Conservation (phyloP, 352 stramenopile species). For the Aphanomyces astaci region DNA sequence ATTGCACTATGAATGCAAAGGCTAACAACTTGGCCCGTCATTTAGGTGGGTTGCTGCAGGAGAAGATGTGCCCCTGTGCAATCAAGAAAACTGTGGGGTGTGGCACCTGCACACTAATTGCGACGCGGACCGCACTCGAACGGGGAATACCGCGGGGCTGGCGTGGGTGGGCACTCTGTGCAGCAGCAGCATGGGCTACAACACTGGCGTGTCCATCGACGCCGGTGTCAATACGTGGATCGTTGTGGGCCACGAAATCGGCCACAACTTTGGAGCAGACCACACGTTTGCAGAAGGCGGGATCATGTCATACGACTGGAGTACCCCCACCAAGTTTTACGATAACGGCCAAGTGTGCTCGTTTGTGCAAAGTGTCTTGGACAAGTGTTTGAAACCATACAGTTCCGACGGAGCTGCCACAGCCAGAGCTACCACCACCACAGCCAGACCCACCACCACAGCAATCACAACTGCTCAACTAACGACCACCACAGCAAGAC, state of each 20-base stretch:
- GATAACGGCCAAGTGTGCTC: conserved; percentile 19
- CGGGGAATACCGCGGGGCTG: conserved; percentile 6
- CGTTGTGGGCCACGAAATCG: conserved; percentile 19
- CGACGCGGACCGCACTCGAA: conserved; percentile 11
- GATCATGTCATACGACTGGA: conserved; percentile 23
- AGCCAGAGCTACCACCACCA: no score
- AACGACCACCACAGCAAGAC: not conserved
- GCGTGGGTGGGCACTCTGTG: conserved; percentile 20
- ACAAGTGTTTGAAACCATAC: conserved; percentile 14
- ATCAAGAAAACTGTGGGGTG: not conserved
- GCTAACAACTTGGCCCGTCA: not conserved
- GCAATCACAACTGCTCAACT: not conserved
- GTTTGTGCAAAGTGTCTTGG: conserved; percentile 1
- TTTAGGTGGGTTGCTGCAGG: conserved; percentile 16
- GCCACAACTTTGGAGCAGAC: conserved; percentile 19
- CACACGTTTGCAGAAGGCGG: conserved; percentile 21
- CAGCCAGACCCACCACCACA: no score
- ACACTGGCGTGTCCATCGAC: conserved; percentile 22
- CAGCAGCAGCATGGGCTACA: conserved; percentile 13
- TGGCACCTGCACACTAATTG: conserved; percentile 23
- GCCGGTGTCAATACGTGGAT: conserved; percentile 6
- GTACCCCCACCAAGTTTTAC: conserved; percentile 13
- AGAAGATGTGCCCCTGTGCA: not conserved
- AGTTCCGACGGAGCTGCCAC: not conserved
- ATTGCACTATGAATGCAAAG: not conserved